These are phyloP conservation scores for Diversispora epigaea DNA, from an alignment of 192 early-diverging fungal species.

Conservation along the genomic window DNA sequence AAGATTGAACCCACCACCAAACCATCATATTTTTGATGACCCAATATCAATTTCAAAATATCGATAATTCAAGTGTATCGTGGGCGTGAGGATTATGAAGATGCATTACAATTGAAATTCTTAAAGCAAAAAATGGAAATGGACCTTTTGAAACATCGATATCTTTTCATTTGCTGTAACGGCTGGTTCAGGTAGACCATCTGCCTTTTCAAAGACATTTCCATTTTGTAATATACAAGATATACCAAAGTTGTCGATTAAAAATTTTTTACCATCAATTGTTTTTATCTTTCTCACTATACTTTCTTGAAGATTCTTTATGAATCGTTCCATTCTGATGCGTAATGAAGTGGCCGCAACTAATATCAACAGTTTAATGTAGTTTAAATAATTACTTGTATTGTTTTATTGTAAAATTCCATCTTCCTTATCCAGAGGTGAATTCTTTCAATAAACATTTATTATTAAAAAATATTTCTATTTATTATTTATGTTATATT, in stretches of 20 bases:
- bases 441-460: no score
- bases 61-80: slow-evolving; percentile 95
- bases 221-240: slow-evolving; percentile 92
- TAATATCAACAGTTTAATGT: no score
- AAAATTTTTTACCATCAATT: slow-evolving; percentile 65
- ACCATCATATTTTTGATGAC: slow-evolving; percentile 83
- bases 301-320: slow-evolving; percentile 73
- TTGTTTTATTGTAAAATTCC: no score
- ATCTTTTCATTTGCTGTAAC: slow-evolving; percentile 83
- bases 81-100: slow-evolving; percentile 95
- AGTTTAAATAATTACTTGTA: no score
- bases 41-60: slow-evolving; percentile 87
- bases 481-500: no score
- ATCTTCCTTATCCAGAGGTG: no score
- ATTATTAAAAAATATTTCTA: no score
- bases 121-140: slow-evolving; percentile 83
- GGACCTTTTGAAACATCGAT: slow-evolving; percentile 56
- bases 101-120: slow-evolving; percentile 90
- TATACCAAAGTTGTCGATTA: slow-evolving; percentile 81
- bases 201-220: slow-evolving; percentile 94
- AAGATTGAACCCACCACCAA: slow-evolving; percentile 94
- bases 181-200: slow-evolving; percentile 81
- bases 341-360: slow-evolving; percentile 58
- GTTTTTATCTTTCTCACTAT: slow-evolving; percentile 71
- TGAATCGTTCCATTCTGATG: slow-evolving; percentile 76